Percentiles rank a stretch among this genome's conserved stretches.
phyloP scores from a whole-genome alignment of 371 early-diverging fungal species.

The Furculomyces boomerangus region DNA sequence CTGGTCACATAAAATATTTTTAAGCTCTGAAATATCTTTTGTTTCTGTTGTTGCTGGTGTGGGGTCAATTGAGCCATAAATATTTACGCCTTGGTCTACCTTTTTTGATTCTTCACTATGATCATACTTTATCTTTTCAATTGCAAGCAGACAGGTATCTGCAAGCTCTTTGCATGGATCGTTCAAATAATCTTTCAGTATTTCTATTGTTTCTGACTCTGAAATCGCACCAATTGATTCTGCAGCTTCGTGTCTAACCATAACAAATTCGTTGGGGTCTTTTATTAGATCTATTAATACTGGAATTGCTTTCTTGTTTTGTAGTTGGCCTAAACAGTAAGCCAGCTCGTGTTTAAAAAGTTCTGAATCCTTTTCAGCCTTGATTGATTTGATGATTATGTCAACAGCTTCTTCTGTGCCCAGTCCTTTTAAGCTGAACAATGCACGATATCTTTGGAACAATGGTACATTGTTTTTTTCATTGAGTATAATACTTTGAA shows the following conservation, averaged over 20 bases:
- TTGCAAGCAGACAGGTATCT: constrained; percentile 92
- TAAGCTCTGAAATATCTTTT: constrained; percentile 41
- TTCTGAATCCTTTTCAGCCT: constrained; percentile 55
- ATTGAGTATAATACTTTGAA: constrained; percentile 28
- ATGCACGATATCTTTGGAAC: constrained; percentile 79
- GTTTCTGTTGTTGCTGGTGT: constrained; percentile 60
- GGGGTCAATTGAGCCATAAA: constrained; percentile 77
- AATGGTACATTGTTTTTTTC: constrained; percentile 38
- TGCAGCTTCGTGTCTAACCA: constrained; percentile 99
- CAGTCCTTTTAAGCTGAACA: constrained; percentile 87
- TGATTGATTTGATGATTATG: constrained; percentile 69
- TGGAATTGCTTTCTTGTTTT: constrained; percentile 60
- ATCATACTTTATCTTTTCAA: constrained; percentile 68
- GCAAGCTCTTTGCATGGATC: constrained; percentile 50
- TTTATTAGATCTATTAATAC: constrained; percentile 40
- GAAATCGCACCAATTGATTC: constrained; percentile 95
- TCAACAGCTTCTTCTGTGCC: constrained; percentile 57
- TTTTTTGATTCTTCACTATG: constrained; percentile 13
- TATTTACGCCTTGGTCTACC: constrained; percentile 7
- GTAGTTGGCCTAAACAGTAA: constrained; percentile 98
- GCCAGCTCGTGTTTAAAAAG: constrained; percentile 97
- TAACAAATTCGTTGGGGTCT: constrained; percentile 61
- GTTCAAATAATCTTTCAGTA: constrained; percentile 52
- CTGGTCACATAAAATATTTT: constrained; percentile 46
- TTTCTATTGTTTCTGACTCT: constrained; percentile 34